phyloP scores from a whole-genome alignment of 805 yeast species.

The Candida anglica region DNA sequence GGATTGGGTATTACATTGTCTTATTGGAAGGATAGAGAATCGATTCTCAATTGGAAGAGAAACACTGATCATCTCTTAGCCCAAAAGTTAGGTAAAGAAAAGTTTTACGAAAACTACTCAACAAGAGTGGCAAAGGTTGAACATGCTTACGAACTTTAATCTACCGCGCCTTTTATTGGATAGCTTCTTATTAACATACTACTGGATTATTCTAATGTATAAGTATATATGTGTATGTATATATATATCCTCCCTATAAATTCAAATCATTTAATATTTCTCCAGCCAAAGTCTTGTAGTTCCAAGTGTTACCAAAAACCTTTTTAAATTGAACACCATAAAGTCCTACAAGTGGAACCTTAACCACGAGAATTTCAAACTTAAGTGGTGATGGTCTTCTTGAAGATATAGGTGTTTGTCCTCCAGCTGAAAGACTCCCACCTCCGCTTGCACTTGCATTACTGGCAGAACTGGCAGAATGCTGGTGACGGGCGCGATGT shows the following conservation, averaged over 20 bases:
- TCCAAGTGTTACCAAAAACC: constrained; percentile 91
- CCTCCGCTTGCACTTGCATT: constrained; percentile 8
- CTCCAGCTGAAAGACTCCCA: no score
- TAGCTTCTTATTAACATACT: no score
- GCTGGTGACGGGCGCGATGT: constrained; percentile 40
- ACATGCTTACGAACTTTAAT: constrained; percentile 7
- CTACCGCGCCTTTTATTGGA: no score
- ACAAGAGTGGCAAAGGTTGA: constrained; percentile 12
- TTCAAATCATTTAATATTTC: constrained; percentile 73
- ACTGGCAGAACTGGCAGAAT: constrained; percentile 22
- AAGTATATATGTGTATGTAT: no score
- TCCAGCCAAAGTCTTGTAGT: constrained; percentile 86
- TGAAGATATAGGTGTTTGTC: constrained; percentile 5
- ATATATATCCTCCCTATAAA: no score
- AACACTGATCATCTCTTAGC: constrained; percentile 13
- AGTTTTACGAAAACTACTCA: constrained; percentile 8
- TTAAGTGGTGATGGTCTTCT: constrained; percentile 54
- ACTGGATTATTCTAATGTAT: not conserved
- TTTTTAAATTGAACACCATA: constrained; percentile 96
- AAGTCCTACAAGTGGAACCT: constrained; percentile 83
- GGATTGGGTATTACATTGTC: constrained; percentile 13
- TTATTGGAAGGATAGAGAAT: constrained; percentile 10
- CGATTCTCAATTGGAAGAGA: constrained; percentile 11
- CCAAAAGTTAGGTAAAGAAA: constrained; percentile 8
- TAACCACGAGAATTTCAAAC: constrained; percentile 88